phyloP scores from a whole-genome alignment of 805 yeast genomes.

The Sugiyamaella qingdaonensis region DNA sequence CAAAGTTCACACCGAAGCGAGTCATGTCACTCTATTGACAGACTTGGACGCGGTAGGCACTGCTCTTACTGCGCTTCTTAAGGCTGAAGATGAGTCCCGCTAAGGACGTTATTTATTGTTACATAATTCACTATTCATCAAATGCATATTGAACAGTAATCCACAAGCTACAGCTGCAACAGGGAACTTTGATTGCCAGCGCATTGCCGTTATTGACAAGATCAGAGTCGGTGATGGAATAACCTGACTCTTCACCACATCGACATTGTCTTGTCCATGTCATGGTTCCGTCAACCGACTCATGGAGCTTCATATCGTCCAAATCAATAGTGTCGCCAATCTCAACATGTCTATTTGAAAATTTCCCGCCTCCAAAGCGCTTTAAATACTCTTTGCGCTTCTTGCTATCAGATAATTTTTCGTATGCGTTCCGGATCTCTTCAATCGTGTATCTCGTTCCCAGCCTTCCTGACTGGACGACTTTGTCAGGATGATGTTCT shows the following conservation, averaged over 20 bases:
- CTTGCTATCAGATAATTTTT: constrained; percentile 42
- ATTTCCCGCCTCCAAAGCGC: constrained; percentile 29
- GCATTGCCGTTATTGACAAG: constrained; percentile 53
- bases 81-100: constrained; percentile 29
- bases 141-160: constrained; percentile 57
- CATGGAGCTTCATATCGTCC: constrained; percentile 53
- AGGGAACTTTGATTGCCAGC: constrained; percentile 70
- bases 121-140: constrained; percentile 14
- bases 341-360: constrained; percentile 42
- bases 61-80: constrained; percentile 61
- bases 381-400: constrained; percentile 51
- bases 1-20: constrained; percentile 57
- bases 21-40: constrained; percentile 77
- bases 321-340: constrained; percentile 67
- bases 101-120: background rate
- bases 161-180: constrained; percentile 84
- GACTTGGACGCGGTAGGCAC: constrained; percentile 69
- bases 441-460: constrained; percentile 34
- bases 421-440: constrained; percentile 60
- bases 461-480: background rate
- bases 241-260: constrained; percentile 48
- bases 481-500: constrained; percentile 76
- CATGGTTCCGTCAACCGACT: constrained; percentile 22
- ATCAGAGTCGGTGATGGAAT: constrained; percentile 56
- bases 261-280: constrained; percentile 33